A percentile compares a stretch with the other conserved stretches of the same genome.
Conservation (phyloP, 345 rosid species). For the Passiflora organensis region DNA sequence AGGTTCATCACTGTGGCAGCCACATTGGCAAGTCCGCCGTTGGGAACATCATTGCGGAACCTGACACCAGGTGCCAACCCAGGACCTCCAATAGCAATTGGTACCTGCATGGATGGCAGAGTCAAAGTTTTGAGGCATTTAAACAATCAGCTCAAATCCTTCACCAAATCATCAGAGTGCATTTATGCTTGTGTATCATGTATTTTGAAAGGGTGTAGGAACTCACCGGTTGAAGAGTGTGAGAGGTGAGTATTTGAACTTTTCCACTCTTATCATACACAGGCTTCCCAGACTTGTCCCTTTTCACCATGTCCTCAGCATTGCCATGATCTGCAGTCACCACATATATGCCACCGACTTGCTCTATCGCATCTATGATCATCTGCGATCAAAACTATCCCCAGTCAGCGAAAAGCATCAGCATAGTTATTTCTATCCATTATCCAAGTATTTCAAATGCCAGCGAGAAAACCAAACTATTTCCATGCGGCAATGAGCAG, state of each 20-base stretch:
- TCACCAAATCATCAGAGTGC: too few species aligned
- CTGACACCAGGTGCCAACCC: constrained; percentile 60
- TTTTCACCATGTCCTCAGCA: constrained; percentile 97
- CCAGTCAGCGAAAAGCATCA: constrained; percentile 3
- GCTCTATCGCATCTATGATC: constrained; percentile 72
- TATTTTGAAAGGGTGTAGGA: too few species aligned
- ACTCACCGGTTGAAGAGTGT: constrained; percentile 92
- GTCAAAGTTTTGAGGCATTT: too few species aligned
- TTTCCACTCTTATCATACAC: constrained; percentile 56
- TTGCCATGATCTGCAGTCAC: constrained; percentile 98
- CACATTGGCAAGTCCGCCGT: constrained; percentile 82
- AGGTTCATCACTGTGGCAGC: constrained; percentile 97
- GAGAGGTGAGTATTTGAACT: constrained; percentile 90
- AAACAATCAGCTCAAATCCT: too few species aligned
- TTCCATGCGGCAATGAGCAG: too few species aligned
- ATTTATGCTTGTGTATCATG: too few species aligned
- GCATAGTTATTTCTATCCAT: neutral
- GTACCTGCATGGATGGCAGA: constrained; percentile 44
- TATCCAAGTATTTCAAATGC: neutral
- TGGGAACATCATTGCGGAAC: constrained; percentile 62
- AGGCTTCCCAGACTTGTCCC: constrained; percentile 79
- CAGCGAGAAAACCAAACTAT: too few species aligned
- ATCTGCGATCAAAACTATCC: constrained; percentile 43
- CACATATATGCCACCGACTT: constrained; percentile 86
- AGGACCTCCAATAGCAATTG: constrained; percentile 91